Evolutionary conservation across 108 stramenopile genomes (phyloP), one percentile per base, ranked within the genome.

Genomic region (Licmophora abbreviata): DNA sequence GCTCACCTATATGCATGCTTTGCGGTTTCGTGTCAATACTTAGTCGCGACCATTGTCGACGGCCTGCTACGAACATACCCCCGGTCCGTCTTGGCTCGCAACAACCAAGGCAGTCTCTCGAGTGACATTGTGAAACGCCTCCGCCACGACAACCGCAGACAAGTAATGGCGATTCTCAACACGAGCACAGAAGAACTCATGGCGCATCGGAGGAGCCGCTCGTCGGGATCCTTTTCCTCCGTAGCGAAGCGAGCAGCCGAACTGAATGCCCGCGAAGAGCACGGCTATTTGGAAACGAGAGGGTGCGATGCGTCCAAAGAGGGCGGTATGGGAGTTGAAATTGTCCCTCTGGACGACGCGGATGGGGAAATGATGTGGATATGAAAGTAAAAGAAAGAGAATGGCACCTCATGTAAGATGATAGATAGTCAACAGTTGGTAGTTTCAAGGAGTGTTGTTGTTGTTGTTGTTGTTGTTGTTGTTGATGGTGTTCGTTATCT

Each of bases 81-180:
- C 0, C 73, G 83, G 51, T 63, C 81, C 14, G 79, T 83, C 4
- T 52, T 72, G 58, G 63, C 68, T 0, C 68, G 81, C 21, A 92
- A 88, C 54, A 58, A 74, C 54, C 84, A 85, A 46, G 85, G 86
- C 12, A 77, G 71, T 59, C 55, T 74, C 27, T 77, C 90, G 1
- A 57, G 63, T 9, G 90, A 92, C 68, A 85, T 92, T 50, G 62
- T 71, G 12, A 68, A 65, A 44, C 64, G 85, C 34, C 56, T 92
- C 24, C 56, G 73, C 17, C 85, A 92, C 52, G 52, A 72, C 12
- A 88, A 88, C 63, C 66, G 82, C n/a, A 68, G 52, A 42, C 53
- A 62, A 23, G 69, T 81, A 0, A 15, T 90, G 56, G 55, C 29
- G 4, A 21, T 65, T 37, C 42, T 75, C 42, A 30, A 31, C n/a